Evolutionary conservation across 805 yeast species (phyloP).

Genomic region (Lipomyces starkeyi): DNA sequence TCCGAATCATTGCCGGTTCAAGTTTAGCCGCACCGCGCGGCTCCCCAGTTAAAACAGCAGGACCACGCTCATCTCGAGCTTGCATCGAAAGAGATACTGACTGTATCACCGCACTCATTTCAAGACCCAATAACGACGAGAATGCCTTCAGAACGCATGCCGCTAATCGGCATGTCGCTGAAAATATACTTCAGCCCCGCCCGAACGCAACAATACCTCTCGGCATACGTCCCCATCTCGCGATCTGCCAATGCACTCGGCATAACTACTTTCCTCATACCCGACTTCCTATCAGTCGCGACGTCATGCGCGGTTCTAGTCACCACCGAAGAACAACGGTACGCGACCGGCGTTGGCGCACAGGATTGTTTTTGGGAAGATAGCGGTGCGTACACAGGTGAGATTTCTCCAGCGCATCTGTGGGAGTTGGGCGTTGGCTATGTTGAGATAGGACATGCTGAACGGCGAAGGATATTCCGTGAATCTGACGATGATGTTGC

Average conservation of each 20-base stretch:
- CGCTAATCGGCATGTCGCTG: conserved; percentile 41
- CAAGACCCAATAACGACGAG: not conserved
- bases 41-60: no score
- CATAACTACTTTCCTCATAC: conserved; percentile 39
- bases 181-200: conserved; percentile 41
- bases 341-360: conserved; percentile 38
- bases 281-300: conserved; percentile 41
- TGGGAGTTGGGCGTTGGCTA: conserved; percentile 39
- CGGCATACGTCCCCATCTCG: conserved; percentile 29
- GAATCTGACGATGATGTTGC: conserved; percentile 42
- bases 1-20: no score
- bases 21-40: no score
- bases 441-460: conserved; percentile 45
- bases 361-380: conserved; percentile 43
- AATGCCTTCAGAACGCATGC: conserved; percentile 18
- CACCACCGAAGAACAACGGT: not conserved
- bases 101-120: no score
- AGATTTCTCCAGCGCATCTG: conserved; percentile 41
- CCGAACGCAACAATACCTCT: conserved; percentile 33
- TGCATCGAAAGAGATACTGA: no score
- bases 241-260: conserved; percentile 16
- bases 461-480: conserved; percentile 40
- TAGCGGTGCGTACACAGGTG: conserved; percentile 44
- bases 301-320: conserved; percentile 12
- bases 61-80: no score